Evolutionary conservation across 164 flowering plant genomes (phyloP).

Genomic region (Malania oleifera): DNA sequence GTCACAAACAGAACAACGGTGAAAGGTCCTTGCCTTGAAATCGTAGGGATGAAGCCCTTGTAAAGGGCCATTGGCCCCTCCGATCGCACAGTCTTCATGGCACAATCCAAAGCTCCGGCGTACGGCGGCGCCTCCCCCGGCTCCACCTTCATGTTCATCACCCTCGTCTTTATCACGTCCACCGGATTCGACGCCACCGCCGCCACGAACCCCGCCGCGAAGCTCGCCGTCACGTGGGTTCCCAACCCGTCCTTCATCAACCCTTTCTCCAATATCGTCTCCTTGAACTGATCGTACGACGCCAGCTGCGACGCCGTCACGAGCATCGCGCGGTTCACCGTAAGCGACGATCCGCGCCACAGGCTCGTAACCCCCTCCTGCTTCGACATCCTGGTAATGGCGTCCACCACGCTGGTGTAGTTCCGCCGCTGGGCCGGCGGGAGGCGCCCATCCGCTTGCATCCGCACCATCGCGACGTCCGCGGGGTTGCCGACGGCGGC

Average conservation of each 20-base stretch:
- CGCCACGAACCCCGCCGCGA: conserved; percentile 87
- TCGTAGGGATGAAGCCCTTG: conserved; percentile 85
- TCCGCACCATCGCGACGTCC: conserved; percentile 92
- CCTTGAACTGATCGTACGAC: conserved; percentile 84
- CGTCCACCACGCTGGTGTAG: conserved; percentile 73
- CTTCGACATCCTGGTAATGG: conserved; percentile 52
- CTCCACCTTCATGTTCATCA: conserved; percentile 91
- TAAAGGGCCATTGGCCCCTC: conserved; percentile 87
- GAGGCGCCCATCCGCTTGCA: conserved; percentile 94
- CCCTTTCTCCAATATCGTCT: conserved; percentile 47
- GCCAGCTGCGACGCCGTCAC: conserved; percentile 94
- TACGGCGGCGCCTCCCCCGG: conserved; percentile 60
- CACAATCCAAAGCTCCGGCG: conserved; percentile 77
- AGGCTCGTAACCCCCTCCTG: conserved; percentile 64
- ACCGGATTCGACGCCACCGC: conserved; percentile 81
- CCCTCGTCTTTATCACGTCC: conserved; percentile 85
- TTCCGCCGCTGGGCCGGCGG: conserved; percentile 69
- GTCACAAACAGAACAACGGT: conserved; percentile 87
- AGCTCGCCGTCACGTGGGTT: conserved; percentile 83
- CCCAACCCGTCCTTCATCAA: conserved; percentile 71
- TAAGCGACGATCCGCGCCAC: conserved; percentile 88
- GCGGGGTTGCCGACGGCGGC: conserved; percentile 94
- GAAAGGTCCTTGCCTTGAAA: conserved; percentile 86
- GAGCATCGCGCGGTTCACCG: conserved; percentile 89
- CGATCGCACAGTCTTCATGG: conserved; percentile 57